Evolutionary conservation across 2,329 filamentous ascomycete genomes (phyloP).

Genomic region (Calonectria pteridis): DNA sequence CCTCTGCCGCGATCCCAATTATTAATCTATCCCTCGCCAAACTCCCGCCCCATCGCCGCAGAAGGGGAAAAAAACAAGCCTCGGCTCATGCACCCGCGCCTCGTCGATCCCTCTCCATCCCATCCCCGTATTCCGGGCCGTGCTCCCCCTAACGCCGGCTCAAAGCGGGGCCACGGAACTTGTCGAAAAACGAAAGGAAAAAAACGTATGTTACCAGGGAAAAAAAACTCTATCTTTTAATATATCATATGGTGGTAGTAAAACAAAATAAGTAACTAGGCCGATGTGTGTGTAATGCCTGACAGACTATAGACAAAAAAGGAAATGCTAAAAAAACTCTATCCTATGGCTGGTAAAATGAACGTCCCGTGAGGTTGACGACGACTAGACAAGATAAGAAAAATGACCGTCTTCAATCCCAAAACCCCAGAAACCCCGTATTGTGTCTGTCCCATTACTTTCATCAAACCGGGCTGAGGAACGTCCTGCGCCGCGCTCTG

Average conservation of each 20-base stretch:
- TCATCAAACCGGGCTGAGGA: conserved; percentile 14
- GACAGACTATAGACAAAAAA: conserved; percentile 4
- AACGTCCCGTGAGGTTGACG: background rate
- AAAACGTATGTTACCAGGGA: background rate
- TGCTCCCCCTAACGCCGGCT: background rate
- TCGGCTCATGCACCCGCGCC: background rate
- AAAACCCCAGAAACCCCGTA: background rate
- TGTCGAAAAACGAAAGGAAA: too few relatives aligned
- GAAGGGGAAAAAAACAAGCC: background rate
- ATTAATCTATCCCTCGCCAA: background rate
- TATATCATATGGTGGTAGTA: background rate
- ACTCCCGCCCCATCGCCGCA: background rate
- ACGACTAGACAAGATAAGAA: background rate
- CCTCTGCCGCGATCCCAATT: background rate
- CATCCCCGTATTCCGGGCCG: background rate
- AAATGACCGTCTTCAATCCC: conserved; percentile 8
- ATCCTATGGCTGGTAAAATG: conserved; percentile 2
- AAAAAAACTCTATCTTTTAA: conserved; percentile 2
- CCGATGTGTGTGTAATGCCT: conserved; percentile 1
- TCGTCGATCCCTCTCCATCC: background rate
- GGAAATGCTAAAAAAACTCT: background rate
- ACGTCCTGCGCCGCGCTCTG: conserved; percentile 5
- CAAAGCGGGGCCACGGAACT: background rate
- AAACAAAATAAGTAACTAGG: conserved; percentile 11
- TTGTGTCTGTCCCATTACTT: background rate